These are phyloP conservation scores for Acrodontium crateriforme DNA, from an alignment of 2,329 filamentous ascomycete genomes.

Conservation along the genomic window DNA sequence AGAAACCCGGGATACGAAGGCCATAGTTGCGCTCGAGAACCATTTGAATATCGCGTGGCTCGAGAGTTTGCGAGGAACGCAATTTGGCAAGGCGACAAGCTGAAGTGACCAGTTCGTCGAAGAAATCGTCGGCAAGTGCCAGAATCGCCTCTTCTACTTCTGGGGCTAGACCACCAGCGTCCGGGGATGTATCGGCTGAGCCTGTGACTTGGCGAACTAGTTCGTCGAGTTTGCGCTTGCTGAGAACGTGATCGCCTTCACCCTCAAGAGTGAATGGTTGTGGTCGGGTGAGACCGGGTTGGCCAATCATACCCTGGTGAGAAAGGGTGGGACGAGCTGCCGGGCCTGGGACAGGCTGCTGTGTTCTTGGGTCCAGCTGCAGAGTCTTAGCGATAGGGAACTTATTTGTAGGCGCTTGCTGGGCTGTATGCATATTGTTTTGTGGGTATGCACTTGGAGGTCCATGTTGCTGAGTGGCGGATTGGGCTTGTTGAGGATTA, in stretches of 20 bases:
- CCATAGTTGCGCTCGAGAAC: conserved; percentile 52
- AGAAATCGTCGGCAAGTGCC: conserved; percentile 81
- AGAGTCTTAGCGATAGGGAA: conserved; percentile 76
- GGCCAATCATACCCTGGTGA: conserved; percentile 70
- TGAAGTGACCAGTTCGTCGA: conserved; percentile 75
- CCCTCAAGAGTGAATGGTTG: conserved; percentile 79
- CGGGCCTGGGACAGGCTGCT: conserved; percentile 60
- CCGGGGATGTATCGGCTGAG: conserved; percentile 53
- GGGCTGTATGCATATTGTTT: conserved; percentile 11
- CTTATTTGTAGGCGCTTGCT: conserved; percentile 40
- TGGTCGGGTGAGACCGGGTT: conserved; percentile 70
- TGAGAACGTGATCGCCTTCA: conserved; percentile 84
- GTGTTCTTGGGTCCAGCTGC: conserved; percentile 55
- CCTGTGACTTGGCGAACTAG: conserved; percentile 88
- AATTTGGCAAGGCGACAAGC: conserved; percentile 90
- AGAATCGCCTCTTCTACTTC: conserved; percentile 96
- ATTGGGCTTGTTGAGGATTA: conserved; percentile 6
- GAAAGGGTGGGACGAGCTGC: conserved; percentile 72
- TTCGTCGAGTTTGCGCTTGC: conserved; percentile 94
- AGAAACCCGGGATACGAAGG: conserved; percentile 79
- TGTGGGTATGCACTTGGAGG: conserved; percentile 10
- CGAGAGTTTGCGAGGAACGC: conserved; percentile 76
- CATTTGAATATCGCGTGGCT: conserved; percentile 53
- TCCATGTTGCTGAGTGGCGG: conserved; percentile 13
- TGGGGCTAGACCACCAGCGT: conserved; percentile 59